Base-by-base conservation (phyloP, 805 yeast species). In the Zygoascus bituminiphila region DNA sequence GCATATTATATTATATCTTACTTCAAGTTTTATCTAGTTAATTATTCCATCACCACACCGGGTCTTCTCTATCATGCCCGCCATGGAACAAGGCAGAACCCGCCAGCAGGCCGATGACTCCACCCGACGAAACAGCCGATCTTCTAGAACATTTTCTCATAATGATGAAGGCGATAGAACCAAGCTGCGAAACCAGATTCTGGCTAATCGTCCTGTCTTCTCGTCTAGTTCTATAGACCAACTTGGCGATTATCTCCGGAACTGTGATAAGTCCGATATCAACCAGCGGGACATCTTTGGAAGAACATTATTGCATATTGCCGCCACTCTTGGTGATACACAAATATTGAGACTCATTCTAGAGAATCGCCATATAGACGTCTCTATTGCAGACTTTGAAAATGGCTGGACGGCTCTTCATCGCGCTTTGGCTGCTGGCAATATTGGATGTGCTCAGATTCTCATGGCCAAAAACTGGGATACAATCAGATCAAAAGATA, bases 361-460 rank as follows among this genome's bases (percentile, higher is more conserved):
- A 36, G 70, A 69, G 46, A 73, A 75, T 52, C 71, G 74, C 7
- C 71, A 73, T 15, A 58, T 76, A 20, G 78, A 79, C 46, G 55
- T 73, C 1, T 56, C 65, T 2, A 57, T 74, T 0, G 64, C 70
- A 1, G 96, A 89, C 62, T 69, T 68, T 46, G 96, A 88, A 63
- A 86, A 78, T 59, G 84, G 87, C 1, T 88, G 94, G 83, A 84
- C 85, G 39, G 78, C 87, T 22, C 68, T 89, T 24, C 96, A 89
- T 62, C 76, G 79, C 51, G 78, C 88, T 3, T 66, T 84, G 12
- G 77, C 70, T 54, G 66, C 75, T 52, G 84, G 79, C 29, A 71
- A 82, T 47, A 65, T 82, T 38, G 59, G 73, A 17, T 75, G 83
- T 58, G 79, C 82, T 8, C 73, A 71, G 46, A 62, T 64, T 6